Base-by-base conservation (phyloP, 352 stramenopile species). In the Phytophthora uliginosa region DNA sequence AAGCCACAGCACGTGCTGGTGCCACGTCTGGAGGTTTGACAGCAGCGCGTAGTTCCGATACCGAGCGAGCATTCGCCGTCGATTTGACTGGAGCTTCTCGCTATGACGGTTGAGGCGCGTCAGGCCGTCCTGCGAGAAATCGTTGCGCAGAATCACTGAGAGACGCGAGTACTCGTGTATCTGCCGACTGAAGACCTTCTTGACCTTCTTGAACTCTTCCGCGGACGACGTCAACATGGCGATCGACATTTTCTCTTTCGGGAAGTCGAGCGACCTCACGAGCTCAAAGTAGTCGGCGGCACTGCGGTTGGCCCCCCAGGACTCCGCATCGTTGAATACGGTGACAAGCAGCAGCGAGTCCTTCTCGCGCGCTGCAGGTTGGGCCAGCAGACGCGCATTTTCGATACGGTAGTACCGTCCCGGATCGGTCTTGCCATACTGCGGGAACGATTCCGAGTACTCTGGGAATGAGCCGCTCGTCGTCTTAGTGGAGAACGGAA, bases 31-130 rank as follows among this genome's bases (percentile, higher is more conserved):
- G 18, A 89, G 54, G 7, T 66, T 79, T n/a, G 67, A 73, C 2
- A 81, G 45, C 17, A 86, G 55, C 36, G 76, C 73, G 26, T 74
- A 82, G 62, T 89, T 89, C 12, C 81, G 76, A 40, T 86, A 86
- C 20, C 81, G 77, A 61, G 76, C 73, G n/a, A 86, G 28, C 67
- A 83, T 89, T 7, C 79, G 72, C 13, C 82, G 67, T 38, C 82
- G 67, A 15, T 28, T 54, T 17, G 22, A 59, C 24, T 89, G 82
- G 6, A 85, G 38, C 3, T 22, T 31, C 36, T 71, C 51, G 8
- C 67, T 40, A 20, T 89, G 69, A 17, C 78, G 78, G 33, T 80
- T 81, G 3, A 33, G n/a, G 0, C 81, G 69, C 7, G 54, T 75
- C 53, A 86, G 28, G 2, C 51, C 60, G 3, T 58, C 31, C 31